A percentile compares a stretch with the other conserved stretches of the same genome.
Conservation (phyloP, 805 yeast genomes). For the Cyberlindnera japonica region DNA sequence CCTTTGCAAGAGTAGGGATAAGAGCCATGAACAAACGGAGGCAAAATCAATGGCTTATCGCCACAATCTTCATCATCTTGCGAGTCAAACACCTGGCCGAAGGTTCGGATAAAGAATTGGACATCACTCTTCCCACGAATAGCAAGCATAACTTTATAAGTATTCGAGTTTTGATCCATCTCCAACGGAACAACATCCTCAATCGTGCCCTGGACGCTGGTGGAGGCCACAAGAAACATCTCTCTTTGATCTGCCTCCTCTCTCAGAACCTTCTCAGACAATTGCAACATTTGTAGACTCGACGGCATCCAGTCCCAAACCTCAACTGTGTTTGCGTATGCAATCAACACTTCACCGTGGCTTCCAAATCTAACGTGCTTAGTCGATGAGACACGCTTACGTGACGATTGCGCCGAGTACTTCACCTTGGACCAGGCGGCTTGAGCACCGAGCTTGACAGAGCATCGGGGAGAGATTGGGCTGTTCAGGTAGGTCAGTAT, state of each 20-base stretch:
- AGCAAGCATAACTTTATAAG: slow-evolving; percentile 22
- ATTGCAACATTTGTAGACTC: slow-evolving; percentile 13
- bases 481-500: slow-evolving; percentile 8
- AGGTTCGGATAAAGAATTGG: slow-evolving; percentile 10
- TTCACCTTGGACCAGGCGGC: slow-evolving; percentile 30
- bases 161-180: slow-evolving; percentile 20
- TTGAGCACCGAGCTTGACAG: slow-evolving; percentile 20
- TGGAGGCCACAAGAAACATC: slow-evolving; percentile 29
- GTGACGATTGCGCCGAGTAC: slow-evolving; percentile 10
- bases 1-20: slow-evolving; percentile 24
- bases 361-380: slow-evolving; percentile 31
- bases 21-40: slow-evolving; percentile 27
- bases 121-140: slow-evolving; percentile 12
- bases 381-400: neutral
- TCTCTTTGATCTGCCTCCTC: slow-evolving; percentile 16
- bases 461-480: slow-evolving; percentile 23
- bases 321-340: slow-evolving; percentile 29
- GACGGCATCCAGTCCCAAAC: slow-evolving; percentile 40
- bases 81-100: slow-evolving; percentile 22
- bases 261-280: slow-evolving; percentile 9
- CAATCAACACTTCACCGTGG: slow-evolving; percentile 36
- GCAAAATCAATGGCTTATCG: slow-evolving; percentile 22
- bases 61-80: slow-evolving; percentile 2
- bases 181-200: slow-evolving; percentile 26
- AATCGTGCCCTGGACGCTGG: slow-evolving; percentile 18